Percentiles rank a stretch among this genome's conserved stretches.
These are phyloP conservation scores for Gentiana straminea DNA, from an alignment of 257 asterid genomes.

Conservation along the genomic window DNA sequence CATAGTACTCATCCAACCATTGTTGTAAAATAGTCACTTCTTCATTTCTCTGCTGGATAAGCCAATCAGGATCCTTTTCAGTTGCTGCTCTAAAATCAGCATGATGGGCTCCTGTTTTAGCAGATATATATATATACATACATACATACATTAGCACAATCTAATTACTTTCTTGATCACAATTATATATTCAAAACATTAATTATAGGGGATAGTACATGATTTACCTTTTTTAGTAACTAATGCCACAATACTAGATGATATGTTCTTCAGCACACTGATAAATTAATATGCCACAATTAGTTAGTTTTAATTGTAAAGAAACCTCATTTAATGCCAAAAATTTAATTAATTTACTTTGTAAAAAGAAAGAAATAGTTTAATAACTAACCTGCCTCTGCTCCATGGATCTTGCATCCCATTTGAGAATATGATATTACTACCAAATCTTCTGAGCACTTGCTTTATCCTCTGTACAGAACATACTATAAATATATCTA, in stretches of 20 bases:
- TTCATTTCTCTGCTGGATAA: conserved; percentile 42
- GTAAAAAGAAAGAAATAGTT: neutral
- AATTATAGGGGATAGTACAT: too few relatives aligned
- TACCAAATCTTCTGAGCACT: conserved; percentile 55
- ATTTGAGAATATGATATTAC: conserved; percentile 69
- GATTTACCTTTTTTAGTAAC: conserved; percentile 50
- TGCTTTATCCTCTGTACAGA: conserved; percentile 36
- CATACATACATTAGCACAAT: too few relatives aligned
- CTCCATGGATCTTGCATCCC: conserved; percentile 90
- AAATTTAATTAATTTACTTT: neutral
- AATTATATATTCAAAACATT: too few relatives aligned
- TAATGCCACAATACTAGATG: conserved; percentile 58
- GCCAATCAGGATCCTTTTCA: conserved; percentile 51
- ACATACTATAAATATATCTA: neutral
- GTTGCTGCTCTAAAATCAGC: conserved; percentile 53
- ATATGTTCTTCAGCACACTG: conserved; percentile 58
- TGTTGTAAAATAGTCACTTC: conserved; percentile 44
- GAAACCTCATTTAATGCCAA: neutral
- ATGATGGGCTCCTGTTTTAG: conserved; percentile 54
- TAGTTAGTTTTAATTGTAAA: neutral
- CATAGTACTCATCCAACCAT: conserved; percentile 49
- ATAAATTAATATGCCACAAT: neutral
- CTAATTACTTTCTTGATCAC: too few relatives aligned
- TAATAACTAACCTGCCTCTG: conserved; percentile 54
- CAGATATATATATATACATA: too few relatives aligned